phyloP scores from a whole-genome alignment of 2,329 filamentous ascomycete species.

The Sclerotinia borealis region DNA sequence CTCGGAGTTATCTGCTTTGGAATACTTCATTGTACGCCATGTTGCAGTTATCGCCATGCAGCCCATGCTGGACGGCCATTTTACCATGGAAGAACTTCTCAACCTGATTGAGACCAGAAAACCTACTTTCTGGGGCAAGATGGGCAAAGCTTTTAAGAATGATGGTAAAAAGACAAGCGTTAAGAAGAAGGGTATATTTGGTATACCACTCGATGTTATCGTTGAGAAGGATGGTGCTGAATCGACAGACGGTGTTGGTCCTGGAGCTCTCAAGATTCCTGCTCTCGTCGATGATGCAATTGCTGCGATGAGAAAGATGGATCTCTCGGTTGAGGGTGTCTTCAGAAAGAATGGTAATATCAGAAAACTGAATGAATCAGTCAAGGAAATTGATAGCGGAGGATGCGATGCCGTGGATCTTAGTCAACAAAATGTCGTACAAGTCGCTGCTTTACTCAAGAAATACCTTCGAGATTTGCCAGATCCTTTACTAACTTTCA shows the following conservation, averaged over 20 bases:
- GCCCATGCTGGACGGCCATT: constrained; percentile 80
- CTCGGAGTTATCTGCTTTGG: constrained; percentile 87
- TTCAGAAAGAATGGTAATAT: constrained; percentile 99
- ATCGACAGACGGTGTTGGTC: constrained; percentile 94
- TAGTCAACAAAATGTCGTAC: constrained; percentile 82
- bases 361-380: constrained; percentile 80
- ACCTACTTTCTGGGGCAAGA: constrained; percentile 95
- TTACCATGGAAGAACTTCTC: constrained; percentile 88
- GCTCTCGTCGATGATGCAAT: constrained; percentile 94
- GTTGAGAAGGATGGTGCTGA: constrained; percentile 93
- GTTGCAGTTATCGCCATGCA: constrained; percentile 94
- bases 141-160: constrained; percentile 92
- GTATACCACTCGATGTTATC: constrained; percentile 79
- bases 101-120: constrained; percentile 90
- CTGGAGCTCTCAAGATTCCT: constrained; percentile 82
- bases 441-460: constrained; percentile 88
- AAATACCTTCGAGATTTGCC: constrained; percentile 92
- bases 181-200: constrained; percentile 93
- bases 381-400: constrained; percentile 78
- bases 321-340: constrained; percentile 96
- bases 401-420: constrained; percentile 83
- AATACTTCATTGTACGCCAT: constrained; percentile 96
- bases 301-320: constrained; percentile 95
- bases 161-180: constrained; percentile 62
- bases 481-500: constrained; percentile 90